Evolutionary conservation across 2,329 filamentous ascomycete genomes (phyloP), one percentile per base, ranked within the genome.

Genomic region (Zymoseptoria ardabiliae): DNA sequence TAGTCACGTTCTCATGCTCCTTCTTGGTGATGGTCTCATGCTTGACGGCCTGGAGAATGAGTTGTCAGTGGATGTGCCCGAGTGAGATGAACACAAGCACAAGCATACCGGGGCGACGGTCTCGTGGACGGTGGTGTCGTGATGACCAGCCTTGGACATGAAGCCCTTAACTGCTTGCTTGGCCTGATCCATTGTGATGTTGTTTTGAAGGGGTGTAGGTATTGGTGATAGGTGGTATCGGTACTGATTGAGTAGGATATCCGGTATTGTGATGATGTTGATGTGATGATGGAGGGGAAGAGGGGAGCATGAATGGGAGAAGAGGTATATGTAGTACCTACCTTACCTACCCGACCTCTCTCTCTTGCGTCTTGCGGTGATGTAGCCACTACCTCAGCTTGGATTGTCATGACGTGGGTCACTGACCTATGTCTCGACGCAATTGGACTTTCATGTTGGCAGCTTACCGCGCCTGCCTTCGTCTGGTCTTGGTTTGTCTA

Each of bases 41-140:
- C 60, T 78, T 81, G 51, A 89, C 72, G 17, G 63, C 59, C 35
- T 41, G 35, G 35, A 41, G 17, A 17, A 11, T 41, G 35, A 41
- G 2, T 3, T 6, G 35, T 41, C 11, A 41, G 35, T 17, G 11
- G 11, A 41, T 41, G 35, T 5, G 17, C 23, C 23, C 35, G 1
- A 6, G 3, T 4, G 30, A 3, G 2, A 10, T 41, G 1, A 79
- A 78, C 73, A 89, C 85, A 19, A 87, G 78, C 35, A 41, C 35
- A 17, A 41, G n/a, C 35, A 17, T 41, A 41, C 35, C 0, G 82
- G 81, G 49, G 82, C 80, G 50, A 88, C 80, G 8, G 79, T 80
- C 73, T 89, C 84, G 62, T 89, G 82, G 3, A 90, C 84, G 13
- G 82, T 86, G n/a, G 87, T 90, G 68, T 87, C 83, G 66, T 88